Evolutionary conservation across 1,284 basidiomycete genomes (phyloP).

Genomic region (Malassezia dermatis): DNA sequence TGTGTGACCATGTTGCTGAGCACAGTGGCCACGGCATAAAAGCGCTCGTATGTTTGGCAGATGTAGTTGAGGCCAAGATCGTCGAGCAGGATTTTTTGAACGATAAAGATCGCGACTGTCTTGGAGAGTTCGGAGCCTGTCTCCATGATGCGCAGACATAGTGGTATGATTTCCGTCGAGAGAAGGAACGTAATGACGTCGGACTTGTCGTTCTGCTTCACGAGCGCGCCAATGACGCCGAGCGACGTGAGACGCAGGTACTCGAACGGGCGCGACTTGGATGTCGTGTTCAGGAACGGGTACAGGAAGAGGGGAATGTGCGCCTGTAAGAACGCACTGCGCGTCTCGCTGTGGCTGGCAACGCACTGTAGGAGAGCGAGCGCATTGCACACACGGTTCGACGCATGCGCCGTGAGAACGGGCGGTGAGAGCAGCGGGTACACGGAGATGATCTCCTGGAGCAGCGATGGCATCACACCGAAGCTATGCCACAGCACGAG

Average conservation of each 20-base stretch:
- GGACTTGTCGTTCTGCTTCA: conserved; percentile 91
- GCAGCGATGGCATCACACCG: conserved; percentile 94
- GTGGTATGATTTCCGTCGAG: conserved; percentile 97
- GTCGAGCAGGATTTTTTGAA: conserved; percentile 96
- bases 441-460: conserved; percentile 97
- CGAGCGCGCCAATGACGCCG: conserved; percentile 94
- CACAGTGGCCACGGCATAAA: conserved; percentile 97
- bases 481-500: conserved; percentile 98
- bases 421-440: conserved; percentile 93
- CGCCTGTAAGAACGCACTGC: conserved; percentile 52
- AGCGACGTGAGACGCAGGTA: conserved; percentile 94
- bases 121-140: conserved; percentile 98
- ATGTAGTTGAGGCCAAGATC: conserved; percentile 97
- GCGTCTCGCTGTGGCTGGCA: conserved; percentile 50
- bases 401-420: conserved; percentile 90
- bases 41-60: conserved; percentile 97
- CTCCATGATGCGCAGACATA: conserved; percentile 99
- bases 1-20: conserved; percentile 94
- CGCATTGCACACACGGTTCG: conserved; percentile 99
- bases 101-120: conserved; percentile 99
- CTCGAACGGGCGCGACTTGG: conserved; percentile 97
- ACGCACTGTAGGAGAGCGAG: conserved; percentile 95
- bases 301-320: conserved; percentile 98
- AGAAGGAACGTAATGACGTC: conserved; percentile 98
- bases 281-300: conserved; percentile 97